A percentile compares a stretch with the other conserved stretches of the same genome.
These are phyloP conservation scores for Paulownia fortunei DNA, from an alignment of 257 asterid species.

Conservation along the genomic window DNA sequence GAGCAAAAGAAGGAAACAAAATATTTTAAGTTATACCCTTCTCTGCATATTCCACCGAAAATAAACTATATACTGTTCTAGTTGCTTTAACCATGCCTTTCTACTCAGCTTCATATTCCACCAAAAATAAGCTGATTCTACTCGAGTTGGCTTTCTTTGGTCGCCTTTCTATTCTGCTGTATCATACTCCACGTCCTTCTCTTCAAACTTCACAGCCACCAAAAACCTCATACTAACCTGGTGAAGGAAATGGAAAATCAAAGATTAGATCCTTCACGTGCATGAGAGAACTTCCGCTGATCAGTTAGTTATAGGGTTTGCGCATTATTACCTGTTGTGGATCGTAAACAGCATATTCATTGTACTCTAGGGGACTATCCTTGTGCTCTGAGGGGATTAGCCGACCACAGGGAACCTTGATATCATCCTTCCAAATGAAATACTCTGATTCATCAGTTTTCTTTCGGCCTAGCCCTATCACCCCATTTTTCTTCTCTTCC, in stretches of 20 bases:
- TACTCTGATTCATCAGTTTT: conserved; percentile 82
- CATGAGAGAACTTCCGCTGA: not conserved
- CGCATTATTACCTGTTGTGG: conserved; percentile 59
- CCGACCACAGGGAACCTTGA: conserved; percentile 80
- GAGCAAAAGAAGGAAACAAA: not conserved
- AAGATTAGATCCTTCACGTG: not conserved
- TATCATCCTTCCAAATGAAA: conserved; percentile 72
- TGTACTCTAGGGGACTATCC: conserved; percentile 74
- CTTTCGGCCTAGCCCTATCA: conserved; percentile 70
- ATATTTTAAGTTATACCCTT: not conserved
- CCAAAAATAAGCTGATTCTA: too few species aligned
- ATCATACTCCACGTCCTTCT: conserved; percentile 61
- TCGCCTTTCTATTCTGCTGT: conserved; percentile 32
- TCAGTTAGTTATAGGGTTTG: not conserved
- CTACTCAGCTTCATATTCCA: conserved; percentile 1
- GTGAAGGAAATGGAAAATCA: not conserved
- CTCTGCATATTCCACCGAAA: not conserved
- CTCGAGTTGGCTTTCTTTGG: too few species aligned
- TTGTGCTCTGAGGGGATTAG: conserved; percentile 59
- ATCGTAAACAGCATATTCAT: conserved; percentile 85
- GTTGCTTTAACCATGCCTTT: not conserved
- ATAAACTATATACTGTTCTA: not conserved
- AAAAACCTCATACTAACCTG: conserved; percentile 81
- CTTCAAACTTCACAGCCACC: conserved; percentile 82
- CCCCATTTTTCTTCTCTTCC: conserved; percentile 71